Conservation (phyloP, 768 basidiomycete species). For the Tricholoma flavovirens region DNA sequence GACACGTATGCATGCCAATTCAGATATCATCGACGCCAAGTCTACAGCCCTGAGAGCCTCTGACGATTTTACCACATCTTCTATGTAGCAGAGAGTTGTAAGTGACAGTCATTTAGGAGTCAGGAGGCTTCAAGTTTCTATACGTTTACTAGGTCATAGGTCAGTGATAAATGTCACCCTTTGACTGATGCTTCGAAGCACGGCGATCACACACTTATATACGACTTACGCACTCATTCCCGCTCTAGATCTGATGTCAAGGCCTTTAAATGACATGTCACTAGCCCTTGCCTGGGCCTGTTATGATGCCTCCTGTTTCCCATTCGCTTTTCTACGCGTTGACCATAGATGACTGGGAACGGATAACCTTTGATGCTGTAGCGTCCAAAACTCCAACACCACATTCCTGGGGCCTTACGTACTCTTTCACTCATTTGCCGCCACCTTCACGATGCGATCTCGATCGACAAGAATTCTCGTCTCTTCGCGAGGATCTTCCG, state of each 20-base stretch:
- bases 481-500: slow-evolving; percentile 41
- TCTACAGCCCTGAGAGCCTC: no score
- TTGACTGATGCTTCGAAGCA: slow-evolving; percentile 14
- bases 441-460: slow-evolving; percentile 29
- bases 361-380: slow-evolving; percentile 36
- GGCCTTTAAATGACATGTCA: not conserved
- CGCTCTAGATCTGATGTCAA: slow-evolving; percentile 4
- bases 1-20: no score
- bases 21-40: no score
- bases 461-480: slow-evolving; percentile 27
- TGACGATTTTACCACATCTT: no score
- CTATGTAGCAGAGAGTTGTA: not conserved
- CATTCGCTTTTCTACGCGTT: slow-evolving; percentile 15
- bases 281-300: slow-evolving; percentile 7
- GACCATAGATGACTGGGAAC: slow-evolving; percentile 30
- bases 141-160: not conserved
- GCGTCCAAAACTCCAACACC: slow-evolving; percentile 21
- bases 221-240: slow-evolving; percentile 7
- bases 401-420: slow-evolving; percentile 30
- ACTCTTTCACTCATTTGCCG: slow-evolving; percentile 35
- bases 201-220: slow-evolving; percentile 13
- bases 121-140: not conserved
- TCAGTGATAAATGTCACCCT: slow-evolving; percentile 5
- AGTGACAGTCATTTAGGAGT: not conserved
- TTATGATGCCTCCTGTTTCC: slow-evolving; percentile 8